Evolutionary conservation across 2,329 filamentous ascomycete species (phyloP).

Genomic region (Aspergillus bombycis): DNA sequence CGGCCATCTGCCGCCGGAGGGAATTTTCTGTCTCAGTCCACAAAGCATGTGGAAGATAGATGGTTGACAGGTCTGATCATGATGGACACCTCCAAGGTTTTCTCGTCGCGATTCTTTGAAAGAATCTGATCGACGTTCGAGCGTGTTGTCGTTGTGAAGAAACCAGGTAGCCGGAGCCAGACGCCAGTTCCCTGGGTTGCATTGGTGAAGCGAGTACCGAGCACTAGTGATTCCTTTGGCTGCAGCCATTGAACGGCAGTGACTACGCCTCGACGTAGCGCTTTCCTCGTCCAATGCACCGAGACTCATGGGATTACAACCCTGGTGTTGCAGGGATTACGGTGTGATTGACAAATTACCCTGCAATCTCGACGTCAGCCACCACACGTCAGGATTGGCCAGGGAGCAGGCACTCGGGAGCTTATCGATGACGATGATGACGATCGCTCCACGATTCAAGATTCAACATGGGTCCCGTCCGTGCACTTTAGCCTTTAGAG

Average conservation of each 20-base stretch:
- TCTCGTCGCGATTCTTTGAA: neutral
- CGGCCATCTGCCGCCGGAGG: neutral
- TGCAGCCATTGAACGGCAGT: neutral
- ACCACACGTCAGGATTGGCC: constrained; percentile 1
- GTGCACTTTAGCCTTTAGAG: neutral
- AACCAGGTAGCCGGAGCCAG: neutral
- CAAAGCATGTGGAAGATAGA: neutral
- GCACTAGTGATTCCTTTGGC: neutral
- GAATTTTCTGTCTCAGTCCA: neutral
- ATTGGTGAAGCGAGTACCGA: neutral
- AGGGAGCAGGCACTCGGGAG: neutral
- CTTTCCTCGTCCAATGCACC: neutral
- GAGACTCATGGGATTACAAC: constrained; percentile 1
- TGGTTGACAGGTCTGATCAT: neutral
- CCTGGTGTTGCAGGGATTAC: neutral
- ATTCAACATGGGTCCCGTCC: neutral
- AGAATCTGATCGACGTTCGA: neutral
- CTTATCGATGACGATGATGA: constrained; percentile 5
- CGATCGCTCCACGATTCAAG: constrained; percentile 1
- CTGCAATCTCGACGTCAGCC: constrained; percentile 4
- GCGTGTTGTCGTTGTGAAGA: neutral
- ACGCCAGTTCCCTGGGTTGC: neutral
- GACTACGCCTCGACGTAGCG: neutral
- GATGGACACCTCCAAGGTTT: neutral
- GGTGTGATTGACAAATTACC: constrained; percentile 2